Base-by-base conservation (phyloP, 139 green algal species). In the Chlamydomonas eustigma region DNA sequence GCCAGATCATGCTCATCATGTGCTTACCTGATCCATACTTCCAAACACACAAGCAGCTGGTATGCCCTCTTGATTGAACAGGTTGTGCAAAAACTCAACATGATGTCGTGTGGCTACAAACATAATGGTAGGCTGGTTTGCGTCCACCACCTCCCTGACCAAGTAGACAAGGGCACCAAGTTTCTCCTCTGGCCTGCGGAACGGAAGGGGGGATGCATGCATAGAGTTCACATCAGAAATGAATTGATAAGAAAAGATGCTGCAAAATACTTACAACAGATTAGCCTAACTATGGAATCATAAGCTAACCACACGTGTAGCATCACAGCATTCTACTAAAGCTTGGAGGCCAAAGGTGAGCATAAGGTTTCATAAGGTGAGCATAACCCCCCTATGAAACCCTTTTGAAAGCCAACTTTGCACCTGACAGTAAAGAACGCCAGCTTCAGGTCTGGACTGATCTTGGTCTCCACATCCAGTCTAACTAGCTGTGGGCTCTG, bases 31-130 rank as follows among this genome's bases (percentile, higher is more conserved):
- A 81, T 99, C 95, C 94, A 99, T 98, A 70, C 78, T 76, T 31
- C 95, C 96, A 81, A 97, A 97, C 58, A 98, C 91, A 44, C 84
- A 90, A 3, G 85, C 85, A 3, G 79, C 67, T 0, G 83, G 50
- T 6, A 97, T 76, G 25, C 88, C 87, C 65, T 96, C 89, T n/a
- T 75, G 30, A 25, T 82, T 38, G 52, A 98, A 75, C 58, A 99
- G 78, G 32, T 75, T 81, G 39, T 88, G 52, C 67, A 99, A 84
- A 74, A 93, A 95, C 85, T 99, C 96, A 38, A 97, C 96, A 78
- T 97, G 93, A 80, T 99, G 94, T 37, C 92, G 87, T 3, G 96
- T 99, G 66, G 92, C 83, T 0, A 83, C 83, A 84, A 97, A 97
- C n/a, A 97, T 79, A 32, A 97, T 86, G 28, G 92, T 97, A 28